A percentile compares a stretch with the other conserved stretches of the same genome.
Conservation (phyloP, 805 yeast species). For the Wickerhamomyces ciferrii region DNA sequence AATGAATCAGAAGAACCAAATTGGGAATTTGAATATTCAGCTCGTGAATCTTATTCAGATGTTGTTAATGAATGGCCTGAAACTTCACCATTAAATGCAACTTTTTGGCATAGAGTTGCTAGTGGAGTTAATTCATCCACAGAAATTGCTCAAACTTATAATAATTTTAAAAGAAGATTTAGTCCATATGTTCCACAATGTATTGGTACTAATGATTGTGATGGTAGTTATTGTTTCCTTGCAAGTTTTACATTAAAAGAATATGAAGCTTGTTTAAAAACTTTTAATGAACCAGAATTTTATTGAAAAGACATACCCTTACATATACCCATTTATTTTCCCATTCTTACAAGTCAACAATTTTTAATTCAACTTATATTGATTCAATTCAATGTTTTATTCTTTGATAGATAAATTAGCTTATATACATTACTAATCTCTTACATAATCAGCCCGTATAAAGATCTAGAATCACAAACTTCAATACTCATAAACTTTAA, state of each 20-base stretch:
- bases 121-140: conserved; percentile 35
- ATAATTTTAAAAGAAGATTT: conserved; percentile 43
- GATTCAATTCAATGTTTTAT: no score
- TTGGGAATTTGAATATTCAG: conserved; percentile 62
- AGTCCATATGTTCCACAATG: conserved; percentile 54
- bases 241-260: neutral
- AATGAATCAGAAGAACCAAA: conserved; percentile 50
- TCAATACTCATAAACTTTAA: neutral
- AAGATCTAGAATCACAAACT: neutral
- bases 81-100: conserved; percentile 18
- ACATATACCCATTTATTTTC: neutral
- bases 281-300: neutral
- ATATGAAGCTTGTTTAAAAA: neutral
- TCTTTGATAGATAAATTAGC: no score
- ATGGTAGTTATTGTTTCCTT: neutral
- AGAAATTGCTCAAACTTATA: conserved; percentile 42
- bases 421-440: no score
- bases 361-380: no score
- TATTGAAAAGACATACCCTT: neutral
- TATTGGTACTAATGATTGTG: conserved; percentile 18
- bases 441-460: no score
- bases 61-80: conserved; percentile 48
- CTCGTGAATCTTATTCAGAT: conserved; percentile 52
- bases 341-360: neutral
- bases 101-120: conserved; percentile 49